phyloP scores from a whole-genome alignment of 1,284 basidiomycete species.

The Peniophora sp. region DNA sequence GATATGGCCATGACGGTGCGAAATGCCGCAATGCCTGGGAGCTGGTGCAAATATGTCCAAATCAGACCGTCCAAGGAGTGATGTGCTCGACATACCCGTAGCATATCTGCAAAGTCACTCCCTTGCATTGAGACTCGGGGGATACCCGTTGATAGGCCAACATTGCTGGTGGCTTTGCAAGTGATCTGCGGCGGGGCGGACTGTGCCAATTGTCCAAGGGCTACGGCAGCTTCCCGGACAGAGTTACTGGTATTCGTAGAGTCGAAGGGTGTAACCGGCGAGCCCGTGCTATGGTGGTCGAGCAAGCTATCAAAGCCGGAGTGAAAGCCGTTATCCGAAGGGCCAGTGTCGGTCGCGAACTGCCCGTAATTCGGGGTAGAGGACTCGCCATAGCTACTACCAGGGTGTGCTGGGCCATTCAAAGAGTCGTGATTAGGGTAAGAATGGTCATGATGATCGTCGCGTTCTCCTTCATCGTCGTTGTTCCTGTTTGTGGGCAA shows the following conservation, averaged over 20 bases:
- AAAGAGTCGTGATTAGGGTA: neutral
- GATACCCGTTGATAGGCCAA: neutral
- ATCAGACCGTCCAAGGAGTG: constrained; percentile 1
- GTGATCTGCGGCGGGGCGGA: neutral
- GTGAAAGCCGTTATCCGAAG: too few species aligned
- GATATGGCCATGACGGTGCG: constrained; percentile 1
- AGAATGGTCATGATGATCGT: neutral
- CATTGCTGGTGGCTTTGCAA: neutral
- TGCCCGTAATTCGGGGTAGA: too few species aligned
- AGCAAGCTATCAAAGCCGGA: too few species aligned
- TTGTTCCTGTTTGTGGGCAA: neutral
- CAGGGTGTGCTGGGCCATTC: neutral
- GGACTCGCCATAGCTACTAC: neutral
- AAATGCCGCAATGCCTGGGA: constrained; percentile 4
- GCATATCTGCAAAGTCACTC: too few species aligned
- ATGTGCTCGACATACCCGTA: neutral
- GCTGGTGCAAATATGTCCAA: neutral
- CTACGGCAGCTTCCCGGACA: constrained; percentile 8
- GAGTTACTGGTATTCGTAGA: constrained; percentile 1
- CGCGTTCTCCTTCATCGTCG: neutral
- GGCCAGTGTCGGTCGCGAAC: too few species aligned
- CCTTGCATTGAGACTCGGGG: too few species aligned
- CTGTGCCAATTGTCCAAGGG: constrained; percentile 9
- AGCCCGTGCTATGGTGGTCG: neutral
- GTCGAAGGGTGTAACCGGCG: neutral